phyloP scores from a whole-genome alignment of 2,329 filamentous ascomycete genomes.

The Lachnellula willkommii region DNA sequence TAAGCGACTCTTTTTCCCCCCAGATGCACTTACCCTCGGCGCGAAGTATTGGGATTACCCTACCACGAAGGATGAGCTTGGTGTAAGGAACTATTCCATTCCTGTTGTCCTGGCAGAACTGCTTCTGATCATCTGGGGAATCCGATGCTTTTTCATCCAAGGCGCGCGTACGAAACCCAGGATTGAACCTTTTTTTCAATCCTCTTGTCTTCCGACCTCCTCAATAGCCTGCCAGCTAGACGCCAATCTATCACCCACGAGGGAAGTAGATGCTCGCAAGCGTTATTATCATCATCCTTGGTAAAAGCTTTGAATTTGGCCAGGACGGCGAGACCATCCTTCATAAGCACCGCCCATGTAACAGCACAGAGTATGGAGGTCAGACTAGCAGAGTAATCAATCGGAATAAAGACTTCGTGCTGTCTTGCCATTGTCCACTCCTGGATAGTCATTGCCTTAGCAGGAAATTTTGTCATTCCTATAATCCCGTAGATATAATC shows the following conservation, averaged over 20 bases:
- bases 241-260: background rate
- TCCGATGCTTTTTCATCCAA: background rate
- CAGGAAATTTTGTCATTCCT: background rate
- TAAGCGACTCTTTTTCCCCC: background rate
- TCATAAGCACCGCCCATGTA: background rate
- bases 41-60: background rate
- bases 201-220: background rate
- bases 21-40: background rate
- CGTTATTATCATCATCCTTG: background rate
- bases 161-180: background rate
- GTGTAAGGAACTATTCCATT: background rate
- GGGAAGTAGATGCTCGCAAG: background rate
- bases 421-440: background rate
- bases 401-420: background rate
- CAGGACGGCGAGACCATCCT: background rate
- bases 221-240: background rate
- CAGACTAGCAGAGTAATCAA: background rate
- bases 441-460: background rate
- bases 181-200: no score
- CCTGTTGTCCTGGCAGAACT: background rate
- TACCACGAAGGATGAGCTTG: background rate
- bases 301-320: constrained; percentile 1
- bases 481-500: background rate
- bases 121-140: background rate
- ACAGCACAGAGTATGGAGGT: background rate